phyloP scores from a whole-genome alignment of 176 grass and related monocot genomes.

The Puya raimondii region DNA sequence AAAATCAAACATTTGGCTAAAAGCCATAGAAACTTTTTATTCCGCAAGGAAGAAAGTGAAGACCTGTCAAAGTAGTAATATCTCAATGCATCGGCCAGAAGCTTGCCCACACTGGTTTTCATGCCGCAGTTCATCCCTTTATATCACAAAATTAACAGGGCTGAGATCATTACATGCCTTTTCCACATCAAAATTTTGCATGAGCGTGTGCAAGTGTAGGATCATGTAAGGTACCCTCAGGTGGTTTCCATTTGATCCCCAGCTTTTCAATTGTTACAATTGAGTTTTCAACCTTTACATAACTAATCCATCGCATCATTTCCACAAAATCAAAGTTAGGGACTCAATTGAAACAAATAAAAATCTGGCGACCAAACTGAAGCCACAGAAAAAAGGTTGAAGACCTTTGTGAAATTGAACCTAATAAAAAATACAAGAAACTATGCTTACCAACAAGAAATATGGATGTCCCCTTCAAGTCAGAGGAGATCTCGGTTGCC shows the following conservation, averaged over 20 bases:
- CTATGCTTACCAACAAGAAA: conserved; percentile 42
- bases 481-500: conserved; percentile 24
- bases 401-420: neutral
- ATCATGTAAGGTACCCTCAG: neutral
- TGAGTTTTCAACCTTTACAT: too few relatives aligned
- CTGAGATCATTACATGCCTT: neutral
- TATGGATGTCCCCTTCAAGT: conserved; percentile 39
- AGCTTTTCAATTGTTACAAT: neutral
- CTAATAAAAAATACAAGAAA: neutral
- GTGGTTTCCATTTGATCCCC: too few relatives aligned
- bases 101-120: conserved; percentile 62
- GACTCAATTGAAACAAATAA: neutral
- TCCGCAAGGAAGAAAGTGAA: neutral
- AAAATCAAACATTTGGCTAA: conserved; percentile 8
- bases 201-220: neutral
- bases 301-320: too few relatives aligned
- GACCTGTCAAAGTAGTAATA: conserved; percentile 82
- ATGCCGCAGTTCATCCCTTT: conserved; percentile 67
- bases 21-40: neutral
- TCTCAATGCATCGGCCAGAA: conserved; percentile 67
- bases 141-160: neutral
- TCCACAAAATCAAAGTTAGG: neutral
- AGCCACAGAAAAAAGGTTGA: too few relatives aligned
- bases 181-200: neutral
- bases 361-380: too few relatives aligned